A percentile compares a stretch with the other conserved stretches of the same genome.
phyloP scores from a whole-genome alignment of 495 filamentous ascomycete species.

The Aspergillus baeticus region DNA sequence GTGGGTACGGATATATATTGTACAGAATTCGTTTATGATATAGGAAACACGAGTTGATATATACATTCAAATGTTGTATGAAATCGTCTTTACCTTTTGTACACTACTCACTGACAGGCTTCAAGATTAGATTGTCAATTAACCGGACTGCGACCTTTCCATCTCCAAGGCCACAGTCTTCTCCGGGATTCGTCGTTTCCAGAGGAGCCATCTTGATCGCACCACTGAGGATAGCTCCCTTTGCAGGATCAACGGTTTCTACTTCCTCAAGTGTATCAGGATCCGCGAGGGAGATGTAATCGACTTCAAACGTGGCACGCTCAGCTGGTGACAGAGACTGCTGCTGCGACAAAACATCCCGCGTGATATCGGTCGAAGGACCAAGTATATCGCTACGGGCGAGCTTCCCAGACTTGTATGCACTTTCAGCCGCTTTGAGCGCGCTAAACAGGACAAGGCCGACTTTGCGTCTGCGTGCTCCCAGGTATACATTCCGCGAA shows the following conservation, averaged over 20 bases:
- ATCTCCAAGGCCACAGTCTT: slow-evolving; percentile 68
- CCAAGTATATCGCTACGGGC: slow-evolving; percentile 64
- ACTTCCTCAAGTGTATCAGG: slow-evolving; percentile 78
- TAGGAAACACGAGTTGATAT: too few relatives aligned
- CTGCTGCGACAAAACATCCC: slow-evolving; percentile 57
- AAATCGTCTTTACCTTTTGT: not conserved
- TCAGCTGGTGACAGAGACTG: slow-evolving; percentile 55
- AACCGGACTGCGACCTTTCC: slow-evolving; percentile 74
- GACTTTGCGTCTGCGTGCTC: slow-evolving; percentile 64
- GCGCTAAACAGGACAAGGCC: slow-evolving; percentile 70
- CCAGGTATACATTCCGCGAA: slow-evolving; percentile 91
- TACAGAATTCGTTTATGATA: slow-evolving; percentile 8
- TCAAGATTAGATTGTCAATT: slow-evolving; percentile 90
- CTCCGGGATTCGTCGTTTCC: slow-evolving; percentile 61
- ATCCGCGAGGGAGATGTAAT: slow-evolving; percentile 89
- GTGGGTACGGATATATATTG: slow-evolving; percentile 9
- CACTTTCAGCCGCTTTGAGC: slow-evolving; percentile 66
- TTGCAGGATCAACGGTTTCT: slow-evolving; percentile 58
- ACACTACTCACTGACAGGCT: slow-evolving; percentile 32
- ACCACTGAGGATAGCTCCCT: slow-evolving; percentile 82
- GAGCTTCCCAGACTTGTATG: slow-evolving; percentile 57
- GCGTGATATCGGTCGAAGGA: slow-evolving; percentile 56
- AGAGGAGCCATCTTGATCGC: slow-evolving; percentile 88
- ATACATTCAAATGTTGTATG: not conserved
- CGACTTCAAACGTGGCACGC: slow-evolving; percentile 74